Evolutionary conservation across 495 filamentous ascomycete species (phyloP).

Genomic region (Parachaetomium inaequale): DNA sequence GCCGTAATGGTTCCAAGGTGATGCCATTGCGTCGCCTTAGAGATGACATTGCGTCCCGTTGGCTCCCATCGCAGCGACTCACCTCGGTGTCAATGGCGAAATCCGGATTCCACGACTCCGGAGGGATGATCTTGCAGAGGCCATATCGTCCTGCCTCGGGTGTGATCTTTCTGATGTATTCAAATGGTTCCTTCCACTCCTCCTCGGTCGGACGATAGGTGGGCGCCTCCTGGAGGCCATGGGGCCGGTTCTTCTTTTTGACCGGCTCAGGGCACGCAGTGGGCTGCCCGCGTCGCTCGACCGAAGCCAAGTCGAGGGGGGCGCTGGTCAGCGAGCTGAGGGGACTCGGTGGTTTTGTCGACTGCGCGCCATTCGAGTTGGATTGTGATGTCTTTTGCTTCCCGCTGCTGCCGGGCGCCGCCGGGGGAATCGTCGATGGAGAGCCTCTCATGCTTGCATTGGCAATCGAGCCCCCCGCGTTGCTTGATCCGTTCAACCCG

Average conservation of each 20-base stretch:
- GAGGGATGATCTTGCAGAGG: slow-evolving; percentile 91
- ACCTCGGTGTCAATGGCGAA: slow-evolving; percentile 99
- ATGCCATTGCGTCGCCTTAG: too few relatives aligned
- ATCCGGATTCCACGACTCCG: slow-evolving; percentile 85
- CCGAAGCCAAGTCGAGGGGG: slow-evolving; percentile 80
- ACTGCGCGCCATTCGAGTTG: slow-evolving; percentile 53
- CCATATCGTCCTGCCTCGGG: slow-evolving; percentile 82
- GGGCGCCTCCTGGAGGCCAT: slow-evolving; percentile 84
- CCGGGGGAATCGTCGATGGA: slow-evolving; percentile 38
- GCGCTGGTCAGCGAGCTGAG: slow-evolving; percentile 51
- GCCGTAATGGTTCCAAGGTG: too few relatives aligned
- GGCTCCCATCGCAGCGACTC: slow-evolving; percentile 30
- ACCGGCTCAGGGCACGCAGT: slow-evolving; percentile 68
- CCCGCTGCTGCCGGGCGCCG: slow-evolving; percentile 32
- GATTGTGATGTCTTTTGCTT: slow-evolving; percentile 44
- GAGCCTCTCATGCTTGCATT: slow-evolving; percentile 49
- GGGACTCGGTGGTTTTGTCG: slow-evolving; percentile 44
- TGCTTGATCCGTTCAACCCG: slow-evolving; percentile 33
- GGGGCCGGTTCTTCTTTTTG: slow-evolving; percentile 70
- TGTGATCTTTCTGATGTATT: slow-evolving; percentile 85
- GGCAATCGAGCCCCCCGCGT: slow-evolving; percentile 29
- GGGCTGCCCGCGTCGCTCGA: slow-evolving; percentile 83
- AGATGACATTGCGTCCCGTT: not conserved
- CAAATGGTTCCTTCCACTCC: slow-evolving; percentile 89
- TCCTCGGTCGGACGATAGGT: slow-evolving; percentile 87